Evolutionary conservation across 1,284 basidiomycete species (phyloP), one percentile per base, ranked within the genome.

Genomic region (Ustilago hordei): DNA sequence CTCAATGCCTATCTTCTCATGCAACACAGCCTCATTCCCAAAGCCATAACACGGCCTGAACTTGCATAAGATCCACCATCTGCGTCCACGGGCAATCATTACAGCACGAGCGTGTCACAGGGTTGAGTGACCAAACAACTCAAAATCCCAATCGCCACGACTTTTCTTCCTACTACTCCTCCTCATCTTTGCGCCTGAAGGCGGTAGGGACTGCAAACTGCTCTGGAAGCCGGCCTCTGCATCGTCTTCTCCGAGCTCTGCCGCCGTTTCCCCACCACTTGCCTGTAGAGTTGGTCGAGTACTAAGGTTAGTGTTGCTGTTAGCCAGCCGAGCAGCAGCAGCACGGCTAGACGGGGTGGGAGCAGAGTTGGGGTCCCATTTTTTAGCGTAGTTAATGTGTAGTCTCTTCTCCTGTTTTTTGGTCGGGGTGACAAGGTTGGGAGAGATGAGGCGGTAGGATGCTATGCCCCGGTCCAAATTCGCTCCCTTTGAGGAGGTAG

Each of bases 351-450:
- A 2, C 19, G n/a, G 2, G 62, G 32, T 19, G 57, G 32, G 15
- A 28, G 31, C n/a, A 5, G 53, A 6, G 23, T 39, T 11, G 38
- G 32, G 6, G 55, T 68, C 34, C 69, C 69, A 76, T 47, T 76
- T 76, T 6, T 67, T 60, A 23, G 59, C 55, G 32, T 76, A 69
- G 53, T 76, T 71, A 55, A 76, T 60, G 60, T 53, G 32, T 23
- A 64, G n/a, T 45, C 52, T 54, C 53, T 71, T 68, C 11, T 52
- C 35, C 52, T 76, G 74, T 53, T 71, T 76, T 11, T 55, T 57
- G 8, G 74, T 76, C 1, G 74, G 74, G 0, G 74, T 76, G 34
- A 76, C 38, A 9, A 76, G 58, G 61, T 76, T 76, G 23, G 74
- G 74, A 17, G 69, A 71, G 50, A 76, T 76, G 31, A 76, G 59